Percentiles rank a stretch among this genome's conserved stretches.
Conservation (phyloP, 257 asterid species). For the Solanum pinnatisectum region DNA sequence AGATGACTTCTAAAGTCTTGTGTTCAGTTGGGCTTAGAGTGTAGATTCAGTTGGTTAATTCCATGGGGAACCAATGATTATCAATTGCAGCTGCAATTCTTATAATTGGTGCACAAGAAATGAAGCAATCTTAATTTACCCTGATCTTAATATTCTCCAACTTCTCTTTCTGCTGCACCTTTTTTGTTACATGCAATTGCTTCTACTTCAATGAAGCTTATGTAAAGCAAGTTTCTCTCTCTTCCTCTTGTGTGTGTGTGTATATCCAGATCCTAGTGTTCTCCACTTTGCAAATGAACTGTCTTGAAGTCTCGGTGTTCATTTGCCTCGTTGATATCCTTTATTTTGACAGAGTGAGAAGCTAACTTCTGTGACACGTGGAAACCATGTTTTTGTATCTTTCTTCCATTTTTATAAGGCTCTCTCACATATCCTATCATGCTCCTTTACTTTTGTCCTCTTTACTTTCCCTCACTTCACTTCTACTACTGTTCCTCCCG, state of each 20-base stretch:
- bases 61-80: background rate
- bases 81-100: background rate
- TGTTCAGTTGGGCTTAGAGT: background rate
- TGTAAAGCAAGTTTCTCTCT: background rate
- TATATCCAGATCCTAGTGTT: background rate
- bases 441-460: background rate
- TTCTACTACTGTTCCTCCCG: background rate
- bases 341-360: background rate
- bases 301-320: background rate
- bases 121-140: background rate
- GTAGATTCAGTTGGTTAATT: background rate
- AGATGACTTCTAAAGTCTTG: background rate
- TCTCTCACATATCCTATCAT: background rate
- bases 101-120: background rate
- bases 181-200: background rate
- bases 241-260: background rate
- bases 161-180: background rate
- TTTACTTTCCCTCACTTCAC: background rate
- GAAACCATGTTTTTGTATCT: background rate
- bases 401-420: background rate
- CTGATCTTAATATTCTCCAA: background rate
- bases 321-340: background rate
- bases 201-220: background rate
- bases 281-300: background rate
- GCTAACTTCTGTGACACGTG: background rate